phyloP scores from a whole-genome alignment of 371 early-diverging fungal species.

The Parasitella parasitica region DNA sequence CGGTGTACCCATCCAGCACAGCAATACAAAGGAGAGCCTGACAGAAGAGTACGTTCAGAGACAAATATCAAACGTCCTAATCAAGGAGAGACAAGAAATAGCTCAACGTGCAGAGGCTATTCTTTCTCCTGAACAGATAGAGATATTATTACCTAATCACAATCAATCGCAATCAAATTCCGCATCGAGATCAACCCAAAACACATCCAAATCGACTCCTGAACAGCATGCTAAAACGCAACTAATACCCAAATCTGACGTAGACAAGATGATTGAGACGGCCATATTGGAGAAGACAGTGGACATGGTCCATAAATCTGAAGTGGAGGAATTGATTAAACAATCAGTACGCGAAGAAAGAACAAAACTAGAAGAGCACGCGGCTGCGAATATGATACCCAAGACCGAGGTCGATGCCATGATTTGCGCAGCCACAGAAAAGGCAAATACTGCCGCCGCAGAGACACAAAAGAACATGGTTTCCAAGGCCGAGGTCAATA shows the following conservation, averaged over 20 bases:
- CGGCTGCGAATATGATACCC: not conserved
- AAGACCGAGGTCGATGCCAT: not conserved
- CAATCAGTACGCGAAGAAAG: not conserved
- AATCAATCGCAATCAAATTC: not conserved
- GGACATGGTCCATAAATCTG: slow-evolving; percentile 9
- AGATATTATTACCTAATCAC: not conserved
- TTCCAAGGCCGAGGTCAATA: not conserved
- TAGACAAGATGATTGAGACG: slow-evolving; percentile 6
- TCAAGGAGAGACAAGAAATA: slow-evolving; percentile 13
- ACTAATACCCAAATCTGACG: slow-evolving; percentile 16
- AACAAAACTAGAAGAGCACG: not conserved
- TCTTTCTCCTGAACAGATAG: slow-evolving; percentile 17
- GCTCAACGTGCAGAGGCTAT: slow-evolving; percentile 11
- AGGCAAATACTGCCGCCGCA: not conserved
- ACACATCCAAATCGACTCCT: not conserved
- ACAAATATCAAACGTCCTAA: slow-evolving; percentile 3
- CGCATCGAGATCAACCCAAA: not conserved
- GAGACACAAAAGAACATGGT: not conserved
- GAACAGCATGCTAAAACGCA: not conserved
- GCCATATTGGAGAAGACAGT: slow-evolving; percentile 2
- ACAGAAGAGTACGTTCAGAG: not conserved
- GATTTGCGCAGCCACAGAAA: not conserved
- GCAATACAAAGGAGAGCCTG: not conserved
- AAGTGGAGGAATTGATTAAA: not conserved
- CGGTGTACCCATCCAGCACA: no score